A percentile compares a stretch with the other conserved stretches of the same genome.
phyloP scores from a whole-genome alignment of 2,329 filamentous ascomycete species.

The Hypoxylon sp. region DNA sequence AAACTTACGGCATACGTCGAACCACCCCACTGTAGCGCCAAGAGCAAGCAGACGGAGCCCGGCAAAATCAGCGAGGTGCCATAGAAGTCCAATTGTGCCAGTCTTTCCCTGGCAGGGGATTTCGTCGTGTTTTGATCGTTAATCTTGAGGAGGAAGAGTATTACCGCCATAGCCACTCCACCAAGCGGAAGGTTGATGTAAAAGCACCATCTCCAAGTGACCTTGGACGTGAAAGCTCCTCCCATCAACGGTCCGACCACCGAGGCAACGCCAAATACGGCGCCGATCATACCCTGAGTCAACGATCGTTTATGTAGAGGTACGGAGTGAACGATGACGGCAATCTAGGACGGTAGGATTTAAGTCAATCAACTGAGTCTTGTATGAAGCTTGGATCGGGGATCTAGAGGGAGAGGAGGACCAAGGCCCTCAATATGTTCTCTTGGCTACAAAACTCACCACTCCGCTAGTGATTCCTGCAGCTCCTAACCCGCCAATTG shows the following conservation, averaged over 20 bases:
- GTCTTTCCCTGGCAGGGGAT: conserved; percentile 4
- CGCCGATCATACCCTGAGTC: conserved; percentile 56
- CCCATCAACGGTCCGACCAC: conserved; percentile 54
- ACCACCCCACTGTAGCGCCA: conserved; percentile 62
- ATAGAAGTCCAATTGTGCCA: conserved; percentile 34
- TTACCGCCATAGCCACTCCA: conserved; percentile 14
- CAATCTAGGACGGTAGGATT: conserved; percentile 44
- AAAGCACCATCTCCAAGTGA: conserved; percentile 46
- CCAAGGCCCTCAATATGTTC: conserved; percentile 52
- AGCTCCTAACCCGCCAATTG: conserved; percentile 45
- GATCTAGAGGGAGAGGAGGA: conserved; percentile 11
- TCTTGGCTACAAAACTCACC: conserved; percentile 49
- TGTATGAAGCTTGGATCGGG: background rate
- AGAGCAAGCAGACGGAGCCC: conserved; percentile 56
- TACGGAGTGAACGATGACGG: conserved; percentile 55
- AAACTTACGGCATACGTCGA: conserved; percentile 40
- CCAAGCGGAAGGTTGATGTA: conserved; percentile 47
- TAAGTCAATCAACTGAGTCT: conserved; percentile 24
- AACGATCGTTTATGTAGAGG: conserved; percentile 55
- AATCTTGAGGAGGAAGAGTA: conserved; percentile 22
- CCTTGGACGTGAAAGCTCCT: conserved; percentile 32
- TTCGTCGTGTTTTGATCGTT: background rate
- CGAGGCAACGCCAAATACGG: conserved; percentile 55
- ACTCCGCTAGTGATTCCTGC: conserved; percentile 25
- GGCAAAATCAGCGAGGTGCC: conserved; percentile 31